A percentile compares a stretch with the other conserved stretches of the same genome.
Evolutionary conservation across 345 rosid genomes (phyloP).

Genomic region (Eucalyptus grandis): DNA sequence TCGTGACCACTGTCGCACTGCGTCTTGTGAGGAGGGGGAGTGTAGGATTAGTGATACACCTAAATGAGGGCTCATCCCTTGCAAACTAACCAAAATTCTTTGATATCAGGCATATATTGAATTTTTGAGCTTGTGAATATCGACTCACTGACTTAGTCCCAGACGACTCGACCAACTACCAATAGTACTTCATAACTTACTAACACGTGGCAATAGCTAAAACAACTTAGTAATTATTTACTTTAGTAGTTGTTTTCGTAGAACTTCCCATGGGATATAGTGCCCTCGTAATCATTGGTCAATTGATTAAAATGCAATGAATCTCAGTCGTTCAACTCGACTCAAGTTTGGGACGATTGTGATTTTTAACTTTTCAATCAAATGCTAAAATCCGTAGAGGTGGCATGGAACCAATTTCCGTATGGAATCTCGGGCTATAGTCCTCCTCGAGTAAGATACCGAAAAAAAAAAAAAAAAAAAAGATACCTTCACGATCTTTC

Average conservation of each 20-base stretch:
- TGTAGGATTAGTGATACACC: not conserved
- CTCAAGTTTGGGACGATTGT: not conserved
- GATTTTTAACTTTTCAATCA: not conserved
- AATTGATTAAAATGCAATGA: not conserved
- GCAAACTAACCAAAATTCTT: not conserved
- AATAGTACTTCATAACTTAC: not conserved
- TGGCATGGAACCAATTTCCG: not conserved
- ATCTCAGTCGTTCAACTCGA: not conserved
- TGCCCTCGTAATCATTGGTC: not conserved
- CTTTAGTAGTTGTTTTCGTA: not conserved
- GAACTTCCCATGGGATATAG: too few species aligned
- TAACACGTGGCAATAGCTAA: not conserved
- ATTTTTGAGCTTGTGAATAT: not conserved
- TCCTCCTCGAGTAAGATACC: not conserved
- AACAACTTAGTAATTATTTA: not conserved
- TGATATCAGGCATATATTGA: fast-evolving
- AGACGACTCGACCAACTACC: not conserved
- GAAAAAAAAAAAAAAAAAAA: too few species aligned
- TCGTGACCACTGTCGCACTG: not conserved
- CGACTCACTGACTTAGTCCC: not conserved
- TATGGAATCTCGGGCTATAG: not conserved
- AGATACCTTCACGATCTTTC: too few species aligned
- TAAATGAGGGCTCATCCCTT: not conserved
- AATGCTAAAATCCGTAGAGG: not conserved
- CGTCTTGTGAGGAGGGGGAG: not conserved